A percentile compares a stretch with the other conserved stretches of the same genome.
phyloP scores from a whole-genome alignment of 75 land plant genomes.

The Cupressus sempervirens region DNA sequence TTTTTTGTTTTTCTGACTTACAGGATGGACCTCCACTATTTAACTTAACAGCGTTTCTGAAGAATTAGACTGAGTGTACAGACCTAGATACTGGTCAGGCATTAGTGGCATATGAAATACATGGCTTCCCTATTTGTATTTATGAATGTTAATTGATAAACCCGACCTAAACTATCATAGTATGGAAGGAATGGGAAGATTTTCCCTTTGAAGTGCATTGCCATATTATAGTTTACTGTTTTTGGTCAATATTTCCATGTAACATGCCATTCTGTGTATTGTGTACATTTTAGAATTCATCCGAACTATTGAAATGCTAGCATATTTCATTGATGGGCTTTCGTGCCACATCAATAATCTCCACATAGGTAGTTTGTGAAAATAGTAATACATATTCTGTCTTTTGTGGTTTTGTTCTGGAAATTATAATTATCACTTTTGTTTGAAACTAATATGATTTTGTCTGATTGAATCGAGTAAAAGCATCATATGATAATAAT shows the following conservation, averaged over 20 bases:
- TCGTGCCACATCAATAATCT: background rate
- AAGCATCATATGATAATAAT: background rate
- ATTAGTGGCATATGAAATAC: background rate
- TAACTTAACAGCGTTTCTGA: slow-evolving; percentile 56
- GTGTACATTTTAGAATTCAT: background rate
- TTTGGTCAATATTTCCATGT: background rate
- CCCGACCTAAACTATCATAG: background rate
- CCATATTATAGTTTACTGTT: background rate
- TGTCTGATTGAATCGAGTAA: background rate
- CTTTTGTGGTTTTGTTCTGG: background rate
- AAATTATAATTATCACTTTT: background rate
- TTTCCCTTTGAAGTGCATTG: background rate
- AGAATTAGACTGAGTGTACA: slow-evolving; percentile 27
- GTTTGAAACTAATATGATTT: background rate
- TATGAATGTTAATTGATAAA: background rate
- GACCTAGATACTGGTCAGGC: background rate
- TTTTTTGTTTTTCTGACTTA: background rate
- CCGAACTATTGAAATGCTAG: background rate
- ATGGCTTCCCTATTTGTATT: background rate
- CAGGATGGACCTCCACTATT: slow-evolving; percentile 67
- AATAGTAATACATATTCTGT: background rate
- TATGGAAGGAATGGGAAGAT: background rate
- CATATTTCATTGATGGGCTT: background rate
- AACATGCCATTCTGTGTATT: background rate
- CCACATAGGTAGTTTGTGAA: background rate